Conservation (phyloP, 1,139 yeast genomes). For the Yamadazyma pseudoaaseri region DNA sequence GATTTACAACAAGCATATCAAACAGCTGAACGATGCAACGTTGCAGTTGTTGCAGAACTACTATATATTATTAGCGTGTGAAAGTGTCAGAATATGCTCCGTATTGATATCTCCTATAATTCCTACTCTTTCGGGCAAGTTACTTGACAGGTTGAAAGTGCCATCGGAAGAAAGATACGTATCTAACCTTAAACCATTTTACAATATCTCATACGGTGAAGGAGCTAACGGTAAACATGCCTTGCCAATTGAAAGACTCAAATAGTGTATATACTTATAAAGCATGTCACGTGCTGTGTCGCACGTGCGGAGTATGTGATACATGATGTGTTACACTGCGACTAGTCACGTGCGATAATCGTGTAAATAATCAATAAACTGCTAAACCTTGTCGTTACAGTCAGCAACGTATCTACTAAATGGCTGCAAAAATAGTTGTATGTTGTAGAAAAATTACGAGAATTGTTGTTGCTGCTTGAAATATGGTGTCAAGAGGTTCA, state of each 20-base stretch:
- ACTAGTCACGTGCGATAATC: too few relatives aligned
- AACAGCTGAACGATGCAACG: conserved; percentile 22
- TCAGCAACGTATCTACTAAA: too few relatives aligned
- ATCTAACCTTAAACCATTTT: conserved; percentile 44
- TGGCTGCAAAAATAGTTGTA: too few relatives aligned
- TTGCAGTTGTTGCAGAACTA: conserved; percentile 40
- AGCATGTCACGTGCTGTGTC: not conserved
- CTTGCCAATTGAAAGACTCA: conserved; percentile 11
- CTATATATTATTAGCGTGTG: conserved; percentile 65
- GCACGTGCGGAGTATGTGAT: too few relatives aligned
- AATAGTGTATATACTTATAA: not conserved
- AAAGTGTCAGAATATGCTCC: conserved; percentile 65
- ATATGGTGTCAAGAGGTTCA: too few relatives aligned
- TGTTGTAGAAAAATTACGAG: too few relatives aligned
- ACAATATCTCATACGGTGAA: conserved; percentile 38
- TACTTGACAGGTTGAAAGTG: conserved; percentile 59
- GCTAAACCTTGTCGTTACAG: too few relatives aligned
- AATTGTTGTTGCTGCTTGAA: too few relatives aligned
- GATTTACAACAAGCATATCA: conserved; percentile 31
- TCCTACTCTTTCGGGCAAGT: conserved; percentile 56
- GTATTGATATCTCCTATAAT: conserved; percentile 70
- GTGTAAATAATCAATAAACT: too few relatives aligned
- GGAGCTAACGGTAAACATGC: conserved; percentile 26
- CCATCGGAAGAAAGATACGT: conserved; percentile 34
- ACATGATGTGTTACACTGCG: too few relatives aligned